Conservation (phyloP, 768 basidiomycete genomes). For the Coprinopsis strossmayeri region DNA sequence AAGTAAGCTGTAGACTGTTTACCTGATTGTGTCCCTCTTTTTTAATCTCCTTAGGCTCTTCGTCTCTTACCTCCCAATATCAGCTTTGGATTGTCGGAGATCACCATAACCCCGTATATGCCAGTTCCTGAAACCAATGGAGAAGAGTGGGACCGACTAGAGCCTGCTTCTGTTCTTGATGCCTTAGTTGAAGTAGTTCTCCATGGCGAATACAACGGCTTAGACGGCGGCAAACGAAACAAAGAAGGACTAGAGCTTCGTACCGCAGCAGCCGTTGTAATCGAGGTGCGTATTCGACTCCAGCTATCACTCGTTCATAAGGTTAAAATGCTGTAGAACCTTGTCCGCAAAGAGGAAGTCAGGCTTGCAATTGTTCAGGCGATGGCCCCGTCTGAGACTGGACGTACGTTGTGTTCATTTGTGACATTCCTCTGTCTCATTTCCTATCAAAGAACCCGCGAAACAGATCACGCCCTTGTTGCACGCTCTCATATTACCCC, state of each 20-base stretch:
- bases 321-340: slow-evolving; percentile 47
- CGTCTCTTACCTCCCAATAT: slow-evolving; percentile 39
- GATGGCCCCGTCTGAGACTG: slow-evolving; percentile 61
- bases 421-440: slow-evolving; percentile 13
- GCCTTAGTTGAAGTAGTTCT: slow-evolving; percentile 76
- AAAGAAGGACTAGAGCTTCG: slow-evolving; percentile 72
- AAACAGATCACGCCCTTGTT: slow-evolving; percentile 61
- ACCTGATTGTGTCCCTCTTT: neutral
- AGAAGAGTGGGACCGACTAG: slow-evolving; percentile 89
- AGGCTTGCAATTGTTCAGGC: slow-evolving; percentile 61
- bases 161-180: slow-evolving; percentile 74
- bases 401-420: slow-evolving; percentile 17
- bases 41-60: slow-evolving; percentile 29
- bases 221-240: slow-evolving; percentile 47
- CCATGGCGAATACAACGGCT: slow-evolving; percentile 84
- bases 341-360: slow-evolving; percentile 68
- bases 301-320: neutral
- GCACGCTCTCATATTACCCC: slow-evolving; percentile 58
- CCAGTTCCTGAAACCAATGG: slow-evolving; percentile 79
- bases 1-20: slow-evolving; percentile 37
- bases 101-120: slow-evolving; percentile 68
- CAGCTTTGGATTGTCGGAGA: slow-evolving; percentile 57
- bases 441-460: slow-evolving; percentile 21
- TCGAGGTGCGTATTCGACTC: slow-evolving; percentile 56
- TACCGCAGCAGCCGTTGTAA: slow-evolving; percentile 70